Evolutionary conservation across 108 stramenopile species (phyloP).

Genomic region (Cyclotella distinguenda): DNA sequence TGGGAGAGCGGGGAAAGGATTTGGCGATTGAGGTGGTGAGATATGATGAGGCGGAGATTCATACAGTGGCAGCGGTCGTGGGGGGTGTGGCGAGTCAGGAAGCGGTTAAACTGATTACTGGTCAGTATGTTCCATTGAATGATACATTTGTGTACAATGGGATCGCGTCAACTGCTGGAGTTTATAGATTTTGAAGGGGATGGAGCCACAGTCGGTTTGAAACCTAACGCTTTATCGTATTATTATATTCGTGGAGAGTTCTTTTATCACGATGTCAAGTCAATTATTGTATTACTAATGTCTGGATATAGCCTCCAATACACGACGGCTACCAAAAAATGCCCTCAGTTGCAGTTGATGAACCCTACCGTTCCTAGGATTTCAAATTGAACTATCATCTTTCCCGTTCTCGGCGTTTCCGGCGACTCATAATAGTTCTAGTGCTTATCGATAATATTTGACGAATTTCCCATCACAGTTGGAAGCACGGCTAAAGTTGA

Average conservation of each 20-base stretch:
- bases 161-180: conserved; percentile 86
- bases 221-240: too few relatives aligned
- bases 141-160: conserved; percentile 96
- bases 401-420: too few relatives aligned
- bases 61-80: conserved; percentile 82
- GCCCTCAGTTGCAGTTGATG: too few relatives aligned
- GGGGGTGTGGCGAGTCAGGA: conserved; percentile 96
- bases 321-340: too few relatives aligned
- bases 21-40: conserved; percentile 79
- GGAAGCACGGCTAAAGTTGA: conserved; percentile 39
- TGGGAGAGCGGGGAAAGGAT: conserved; percentile 33
- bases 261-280: too few relatives aligned
- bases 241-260: too few relatives aligned
- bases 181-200: conserved; percentile 63
- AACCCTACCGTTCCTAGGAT: too few relatives aligned
- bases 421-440: too few relatives aligned
- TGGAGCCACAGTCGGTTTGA: too few relatives aligned
- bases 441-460: conserved; percentile 10
- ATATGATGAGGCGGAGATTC: conserved; percentile 88
- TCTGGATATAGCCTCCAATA: too few relatives aligned
- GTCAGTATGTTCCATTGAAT: conserved; percentile 87
- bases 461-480: conserved; percentile 4
- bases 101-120: conserved; percentile 94
- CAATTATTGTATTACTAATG: too few relatives aligned
- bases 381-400: too few relatives aligned